Evolutionary conservation across 2,329 filamentous ascomycete genomes (phyloP).

Genomic region (Colletotrichum tofieldiae): DNA sequence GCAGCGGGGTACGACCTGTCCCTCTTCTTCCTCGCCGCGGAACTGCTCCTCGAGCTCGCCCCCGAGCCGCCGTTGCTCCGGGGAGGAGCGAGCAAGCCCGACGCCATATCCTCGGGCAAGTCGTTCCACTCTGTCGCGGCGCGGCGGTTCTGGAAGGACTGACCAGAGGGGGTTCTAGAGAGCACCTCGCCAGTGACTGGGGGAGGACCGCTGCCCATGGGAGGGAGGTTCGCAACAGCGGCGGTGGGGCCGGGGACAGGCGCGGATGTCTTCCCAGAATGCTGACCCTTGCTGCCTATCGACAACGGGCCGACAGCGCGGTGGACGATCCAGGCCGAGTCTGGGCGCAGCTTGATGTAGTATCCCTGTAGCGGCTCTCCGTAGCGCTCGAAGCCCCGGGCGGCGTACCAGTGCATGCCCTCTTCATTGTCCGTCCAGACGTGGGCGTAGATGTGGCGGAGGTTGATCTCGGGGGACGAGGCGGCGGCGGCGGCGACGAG

Average conservation of each 20-base stretch:
- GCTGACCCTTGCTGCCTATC: slow-evolving; percentile 42
- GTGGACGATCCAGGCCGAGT: slow-evolving; percentile 73
- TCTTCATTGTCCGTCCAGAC: slow-evolving; percentile 79
- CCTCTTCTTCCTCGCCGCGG: slow-evolving; percentile 68
- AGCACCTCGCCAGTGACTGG: slow-evolving; percentile 37
- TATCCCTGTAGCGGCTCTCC: slow-evolving; percentile 69
- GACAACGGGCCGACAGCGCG: slow-evolving; percentile 56
- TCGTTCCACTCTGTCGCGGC: slow-evolving; percentile 78
- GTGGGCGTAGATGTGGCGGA: slow-evolving; percentile 71
- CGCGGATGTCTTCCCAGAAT: slow-evolving; percentile 12
- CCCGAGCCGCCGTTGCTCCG: slow-evolving; percentile 53
- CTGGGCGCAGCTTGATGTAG: slow-evolving; percentile 74
- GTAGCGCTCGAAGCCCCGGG: slow-evolving; percentile 69
- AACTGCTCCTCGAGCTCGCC: slow-evolving; percentile 71
- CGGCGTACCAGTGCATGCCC: slow-evolving; percentile 74
- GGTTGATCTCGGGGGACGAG: slow-evolving; percentile 55
- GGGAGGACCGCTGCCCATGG: slow-evolving; percentile 41
- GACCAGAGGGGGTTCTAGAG: slow-evolving; percentile 49
- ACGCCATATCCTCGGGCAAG: slow-evolving; percentile 71
- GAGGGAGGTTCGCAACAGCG: slow-evolving; percentile 52
- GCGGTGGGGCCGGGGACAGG: slow-evolving; percentile 48
- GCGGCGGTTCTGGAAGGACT: slow-evolving; percentile 72
- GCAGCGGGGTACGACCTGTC: slow-evolving; percentile 75
- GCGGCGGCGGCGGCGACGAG: slow-evolving; percentile 60
- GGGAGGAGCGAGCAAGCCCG: slow-evolving; percentile 47